Evolutionary conservation across 176 grass and related monocot species (phyloP).

Genomic region (Zoysia japonica): DNA sequence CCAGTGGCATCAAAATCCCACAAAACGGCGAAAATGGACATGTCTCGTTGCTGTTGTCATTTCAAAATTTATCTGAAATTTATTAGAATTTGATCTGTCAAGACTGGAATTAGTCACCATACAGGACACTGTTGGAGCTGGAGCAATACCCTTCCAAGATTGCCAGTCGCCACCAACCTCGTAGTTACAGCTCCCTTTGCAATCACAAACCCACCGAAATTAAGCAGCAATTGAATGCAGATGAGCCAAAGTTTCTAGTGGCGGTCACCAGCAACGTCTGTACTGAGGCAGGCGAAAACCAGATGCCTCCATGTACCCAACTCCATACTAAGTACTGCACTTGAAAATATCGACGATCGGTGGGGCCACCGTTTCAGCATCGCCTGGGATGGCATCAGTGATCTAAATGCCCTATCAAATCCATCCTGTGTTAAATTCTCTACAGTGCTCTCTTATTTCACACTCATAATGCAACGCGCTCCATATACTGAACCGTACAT

Average conservation of each 20-base stretch:
- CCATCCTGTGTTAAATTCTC: too few species aligned
- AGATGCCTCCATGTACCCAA: background rate
- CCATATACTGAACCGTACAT: background rate
- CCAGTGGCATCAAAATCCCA: too few species aligned
- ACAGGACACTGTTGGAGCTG: background rate
- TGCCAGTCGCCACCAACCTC: constrained; percentile 21
- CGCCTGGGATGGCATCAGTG: background rate
- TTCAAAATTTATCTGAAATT: background rate
- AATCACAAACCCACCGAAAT: constrained; percentile 52
- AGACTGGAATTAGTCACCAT: background rate
- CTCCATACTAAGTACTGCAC: background rate
- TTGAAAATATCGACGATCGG: background rate
- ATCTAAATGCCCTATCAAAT: background rate
- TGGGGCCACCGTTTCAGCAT: background rate
- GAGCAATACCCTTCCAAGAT: background rate
- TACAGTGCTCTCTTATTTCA: background rate
- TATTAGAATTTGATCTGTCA: background rate
- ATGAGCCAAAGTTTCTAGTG: too few species aligned
- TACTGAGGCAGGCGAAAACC: background rate
- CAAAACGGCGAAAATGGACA: too few species aligned
- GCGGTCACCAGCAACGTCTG: constrained; percentile 12
- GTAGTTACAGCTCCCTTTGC: constrained; percentile 17
- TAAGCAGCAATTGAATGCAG: too few species aligned
- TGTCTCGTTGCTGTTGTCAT: background rate
- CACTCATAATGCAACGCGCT: background rate